Conservation (phyloP, 1,284 basidiomycete genomes). For the Apiotrichum veenhuisii region DNA sequence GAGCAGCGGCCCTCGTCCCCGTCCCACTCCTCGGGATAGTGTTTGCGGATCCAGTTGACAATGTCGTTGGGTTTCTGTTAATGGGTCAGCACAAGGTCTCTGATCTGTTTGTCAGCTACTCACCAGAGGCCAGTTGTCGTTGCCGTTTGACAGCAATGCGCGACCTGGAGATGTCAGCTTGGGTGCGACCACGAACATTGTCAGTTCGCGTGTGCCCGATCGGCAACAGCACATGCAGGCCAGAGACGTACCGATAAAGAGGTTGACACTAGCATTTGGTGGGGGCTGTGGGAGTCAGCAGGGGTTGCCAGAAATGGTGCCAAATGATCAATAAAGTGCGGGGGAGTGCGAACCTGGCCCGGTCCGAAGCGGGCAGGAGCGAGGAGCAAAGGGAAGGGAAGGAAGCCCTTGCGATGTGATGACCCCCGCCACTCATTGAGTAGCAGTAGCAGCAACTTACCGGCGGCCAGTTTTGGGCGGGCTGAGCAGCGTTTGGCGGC, state of each 20-base stretch:
- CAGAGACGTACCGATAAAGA: constrained; percentile 40
- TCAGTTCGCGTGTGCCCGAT: not conserved
- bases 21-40: constrained; percentile 48
- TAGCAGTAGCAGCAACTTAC: constrained; percentile 27
- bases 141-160: constrained; percentile 43
- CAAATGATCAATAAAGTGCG: not conserved
- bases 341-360: not conserved
- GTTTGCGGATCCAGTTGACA: constrained; percentile 47
- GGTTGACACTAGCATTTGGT: constrained; percentile 46
- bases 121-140: constrained; percentile 49
- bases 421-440: not conserved
- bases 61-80: constrained; percentile 49
- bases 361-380: not conserved
- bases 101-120: constrained; percentile 3
- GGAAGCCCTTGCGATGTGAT: not conserved
- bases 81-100: constrained; percentile 2
- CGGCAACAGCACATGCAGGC: not conserved
- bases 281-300: constrained; percentile 34
- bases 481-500: constrained; percentile 40
- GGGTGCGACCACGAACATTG: not conserved
- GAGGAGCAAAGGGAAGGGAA: not conserved
- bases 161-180: constrained; percentile 26
- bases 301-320: too few relatives aligned
- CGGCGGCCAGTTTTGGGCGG: constrained; percentile 38
- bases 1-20: constrained; percentile 48